Evolutionary conservation across 768 basidiomycete genomes (phyloP), one percentile per base, ranked within the genome.

Genomic region (Lactarius akahatsu): DNA sequence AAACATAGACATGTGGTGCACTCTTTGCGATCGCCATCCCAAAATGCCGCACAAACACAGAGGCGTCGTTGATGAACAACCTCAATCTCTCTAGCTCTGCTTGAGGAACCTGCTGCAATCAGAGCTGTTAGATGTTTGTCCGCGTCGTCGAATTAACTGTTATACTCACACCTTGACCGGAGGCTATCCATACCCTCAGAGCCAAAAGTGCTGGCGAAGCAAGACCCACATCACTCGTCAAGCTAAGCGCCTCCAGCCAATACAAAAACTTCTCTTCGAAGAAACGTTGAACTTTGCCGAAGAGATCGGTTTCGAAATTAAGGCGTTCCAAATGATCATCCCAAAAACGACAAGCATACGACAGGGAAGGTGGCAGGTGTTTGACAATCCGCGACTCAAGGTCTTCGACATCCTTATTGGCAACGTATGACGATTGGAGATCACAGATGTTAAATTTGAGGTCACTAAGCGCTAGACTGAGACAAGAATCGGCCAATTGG

Each of bases 291-390:
- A 47, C 9, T n/a, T 47, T 45, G 30, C 9, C 11, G 32, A 47
- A 50, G 13, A 61, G 16, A n/a, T 61, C 23, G 13, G 16, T 13
- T 28, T 50, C 32, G 26, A 61, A 36, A 11, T 23, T 10, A n/a
- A 34, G 10, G 7, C 28, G 43, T 32, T 34, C 6, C 23, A 61
- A 30, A 52, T 61, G 60, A 30, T 38, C 43, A 2, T 30, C 45
- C 60, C 60, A 61, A n/a, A n/a, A 50, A n/a, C 23, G n/a, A 36
- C 60, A 61, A 16, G 60, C 60, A 45, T 61, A 61, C 20, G 16
- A 32, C 5, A 61, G 41, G 32, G 30, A 5, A 23, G 26, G 26
- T 20, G 41, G 60, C 1, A 61, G 15, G 16, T 52, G 3, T 50
- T 47, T 6, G 18, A 7, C 11, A 26, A 50, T 20, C 11, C 60